Evolutionary conservation across 805 yeast species (phyloP).

Genomic region (Huiozyma naganishii): DNA sequence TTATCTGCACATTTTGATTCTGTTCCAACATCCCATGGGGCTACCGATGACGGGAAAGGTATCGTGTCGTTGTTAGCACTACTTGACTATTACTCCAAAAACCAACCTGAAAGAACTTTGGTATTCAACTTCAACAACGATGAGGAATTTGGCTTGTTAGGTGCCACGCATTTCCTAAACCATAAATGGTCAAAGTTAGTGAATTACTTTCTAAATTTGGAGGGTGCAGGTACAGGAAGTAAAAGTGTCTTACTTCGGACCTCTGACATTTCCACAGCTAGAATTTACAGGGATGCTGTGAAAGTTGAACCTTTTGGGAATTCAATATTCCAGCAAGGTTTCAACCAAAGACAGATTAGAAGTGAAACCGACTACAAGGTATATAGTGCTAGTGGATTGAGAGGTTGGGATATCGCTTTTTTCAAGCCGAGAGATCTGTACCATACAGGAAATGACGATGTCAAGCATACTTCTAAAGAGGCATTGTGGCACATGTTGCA

Average conservation of each 20-base stretch:
- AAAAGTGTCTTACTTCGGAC: slow-evolving; percentile 73
- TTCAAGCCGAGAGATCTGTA: slow-evolving; percentile 75
- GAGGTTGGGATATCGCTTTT: slow-evolving; percentile 88
- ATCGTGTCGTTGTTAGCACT: slow-evolving; percentile 70
- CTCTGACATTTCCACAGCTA: slow-evolving; percentile 64
- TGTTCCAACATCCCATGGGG: slow-evolving; percentile 77
- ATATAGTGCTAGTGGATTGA: slow-evolving; percentile 52
- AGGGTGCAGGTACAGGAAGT: slow-evolving; percentile 91
- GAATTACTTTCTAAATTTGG: slow-evolving; percentile 63
- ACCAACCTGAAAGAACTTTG: slow-evolving; percentile 59
- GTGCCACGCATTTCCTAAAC: slow-evolving; percentile 61
- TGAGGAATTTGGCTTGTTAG: slow-evolving; percentile 80
- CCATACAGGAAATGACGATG: slow-evolving; percentile 68
- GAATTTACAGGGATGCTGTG: slow-evolving; percentile 43
- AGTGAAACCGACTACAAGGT: slow-evolving; percentile 83
- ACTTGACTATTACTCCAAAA: slow-evolving; percentile 36
- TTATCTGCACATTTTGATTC: slow-evolving; percentile 84
- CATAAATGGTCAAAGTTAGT: slow-evolving; percentile 64
- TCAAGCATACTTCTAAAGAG: slow-evolving; percentile 48
- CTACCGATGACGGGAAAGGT: slow-evolving; percentile 91
- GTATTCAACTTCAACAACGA: slow-evolving; percentile 80
- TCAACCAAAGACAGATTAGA: slow-evolving; percentile 54
- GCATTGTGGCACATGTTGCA: slow-evolving; percentile 82
- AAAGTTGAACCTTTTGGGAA: slow-evolving; percentile 59
- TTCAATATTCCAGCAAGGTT: slow-evolving; percentile 77